Evolutionary conservation across 163 green algal species (phyloP), one percentile per base, ranked within the genome.

Genomic region (Volvox carteri): DNA sequence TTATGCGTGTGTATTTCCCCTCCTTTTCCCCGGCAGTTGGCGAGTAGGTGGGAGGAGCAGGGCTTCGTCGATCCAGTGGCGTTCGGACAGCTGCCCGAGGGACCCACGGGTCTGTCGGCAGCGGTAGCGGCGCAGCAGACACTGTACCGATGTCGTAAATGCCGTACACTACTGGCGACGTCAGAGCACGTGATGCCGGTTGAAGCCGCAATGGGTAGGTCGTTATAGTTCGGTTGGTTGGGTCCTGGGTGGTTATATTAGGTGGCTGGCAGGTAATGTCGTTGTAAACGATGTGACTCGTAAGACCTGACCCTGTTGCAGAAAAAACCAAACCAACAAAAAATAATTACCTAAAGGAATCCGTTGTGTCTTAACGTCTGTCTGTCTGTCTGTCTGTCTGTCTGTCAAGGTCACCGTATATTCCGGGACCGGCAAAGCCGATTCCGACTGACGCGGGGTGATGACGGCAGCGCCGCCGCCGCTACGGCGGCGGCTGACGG

Each of bases 61-160:
- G 92, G 91, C 39, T 94, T 56, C 30, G 86, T 94, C 52, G 92
- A 95, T 73, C 73, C 86, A 0, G 85, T 84, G 18, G 74, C 65
- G 54, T 93, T 94, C 30, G 86, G 67, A 21, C 58, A 84, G 54
- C 88, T 93, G 78, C 87, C 87, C 6, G 65, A 86, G 19, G 86
- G 68, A 21, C 80, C 78, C 44, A 37, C 37, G 83, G 80, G 44
- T 65, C 33, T 56, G 39, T 74, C 48, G 48, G 37, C 50, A 37
- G 78, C 65, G 12, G 4, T 79, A 48, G 56, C 78, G 68, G 67
- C 75, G 3, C 74, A 74, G 4, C 70, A 75, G 48, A 89, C 88
- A 44, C 33, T 92, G 65, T 98, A 98, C 94, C 92, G 96, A 46
- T 98, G 96, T 92, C 91, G 95, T 50, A 97, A 95, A 90, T 98